Evolutionary conservation across 345 rosid species (phyloP), one percentile per base, ranked within the genome.

Genomic region (Excoecaria agallocha): DNA sequence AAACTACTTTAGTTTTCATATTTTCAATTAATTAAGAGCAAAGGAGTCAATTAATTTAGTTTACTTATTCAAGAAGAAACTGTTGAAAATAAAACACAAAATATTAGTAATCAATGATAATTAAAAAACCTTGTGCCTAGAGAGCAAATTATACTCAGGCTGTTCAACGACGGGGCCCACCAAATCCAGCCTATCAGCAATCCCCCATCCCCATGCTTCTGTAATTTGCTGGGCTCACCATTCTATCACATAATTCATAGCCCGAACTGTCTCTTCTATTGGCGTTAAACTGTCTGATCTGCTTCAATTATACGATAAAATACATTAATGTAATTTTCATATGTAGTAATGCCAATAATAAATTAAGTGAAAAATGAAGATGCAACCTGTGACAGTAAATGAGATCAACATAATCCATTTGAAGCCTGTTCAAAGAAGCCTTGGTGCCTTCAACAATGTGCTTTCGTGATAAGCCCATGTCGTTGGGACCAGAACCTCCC

Each of bases 401-500:
- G 58, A 95, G 79, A 78, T 95, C 99, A 15, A 91, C 94, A 58
- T 93, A 95, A 3, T 93, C 98, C 96, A 88, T 90, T 77, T 95
- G 94, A 49, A 95, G 93, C 54, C 99, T 62, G 78, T 93, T 95
- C 65, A 95, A 89, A 37, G 97, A 95, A 55, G 98, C 84, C 83
- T 93, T 90, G n/a, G 99, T 91, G 43, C 99, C 99, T 82, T 95
- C 99, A 1, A 95, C 84, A 41, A 95, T 86, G 83, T 95, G 97
- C 78, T 95, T 95, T 71, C 99, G 78, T 58, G 94, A 91, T 39
- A 95, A 81, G 41, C 98, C 98, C 75, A 91, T 93, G 62, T 95
- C 99, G 68, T 95, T 95, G 30, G 98, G 99, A 49, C 98, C 98
- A 13, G 92, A 84, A 5, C 99, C 99, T 25, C 99, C 99, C 99